phyloP scores from a whole-genome alignment of 345 rosid genomes.

The Euclidium syriacum region DNA sequence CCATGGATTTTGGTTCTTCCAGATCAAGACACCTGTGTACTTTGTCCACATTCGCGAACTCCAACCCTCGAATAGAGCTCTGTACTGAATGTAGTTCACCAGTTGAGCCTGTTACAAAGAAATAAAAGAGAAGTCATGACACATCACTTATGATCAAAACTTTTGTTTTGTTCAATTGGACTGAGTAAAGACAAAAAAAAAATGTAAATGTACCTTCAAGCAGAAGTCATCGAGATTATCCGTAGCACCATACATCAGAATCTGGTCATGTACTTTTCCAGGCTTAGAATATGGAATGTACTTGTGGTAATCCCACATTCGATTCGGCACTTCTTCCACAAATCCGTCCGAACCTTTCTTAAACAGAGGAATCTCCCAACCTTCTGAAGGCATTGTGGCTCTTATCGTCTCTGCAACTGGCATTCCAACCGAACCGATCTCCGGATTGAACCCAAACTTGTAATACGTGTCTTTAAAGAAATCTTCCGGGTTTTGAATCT shows the following conservation, averaged over 20 bases:
- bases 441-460: conserved; percentile 90
- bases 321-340: conserved; percentile 82
- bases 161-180: not conserved
- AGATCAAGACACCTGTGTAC: conserved; percentile 92
- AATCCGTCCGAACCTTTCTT: conserved; percentile 63
- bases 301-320: conserved; percentile 92
- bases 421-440: conserved; percentile 95
- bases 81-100: conserved; percentile 86
- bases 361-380: conserved; percentile 85
- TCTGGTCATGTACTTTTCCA: conserved; percentile 83
- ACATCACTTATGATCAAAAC: not conserved
- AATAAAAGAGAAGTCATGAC: too few relatives aligned
- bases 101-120: conserved; percentile 74
- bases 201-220: conserved; percentile 68
- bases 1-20: conserved; percentile 99
- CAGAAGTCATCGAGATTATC: conserved; percentile 92
- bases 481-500: conserved; percentile 86
- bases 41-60: conserved; percentile 95
- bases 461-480: conserved; percentile 76
- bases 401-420: conserved; percentile 95
- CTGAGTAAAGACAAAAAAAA: too few relatives aligned
- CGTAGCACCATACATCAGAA: conserved; percentile 60
- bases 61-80: conserved; percentile 95
- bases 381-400: conserved; percentile 94
- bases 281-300: conserved; percentile 92